These are phyloP conservation scores for Pisolithus marmoratus DNA, from an alignment of 768 basidiomycete genomes.

Conservation along the genomic window DNA sequence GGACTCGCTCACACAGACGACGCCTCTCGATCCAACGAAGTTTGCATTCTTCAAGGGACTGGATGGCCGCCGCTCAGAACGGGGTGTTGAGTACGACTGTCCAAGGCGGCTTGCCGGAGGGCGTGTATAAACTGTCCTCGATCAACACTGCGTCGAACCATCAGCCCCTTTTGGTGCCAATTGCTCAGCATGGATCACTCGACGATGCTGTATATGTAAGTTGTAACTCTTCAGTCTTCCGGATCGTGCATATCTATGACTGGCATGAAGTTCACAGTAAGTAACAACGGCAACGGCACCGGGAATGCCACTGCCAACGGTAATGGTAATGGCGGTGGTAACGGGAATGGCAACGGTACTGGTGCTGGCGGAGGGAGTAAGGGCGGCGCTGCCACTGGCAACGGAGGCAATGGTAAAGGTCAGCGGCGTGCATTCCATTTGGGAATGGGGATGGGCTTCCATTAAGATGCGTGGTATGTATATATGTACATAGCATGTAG, in stretches of 20 bases:
- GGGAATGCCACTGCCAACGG: no score
- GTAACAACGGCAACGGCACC: constrained; percentile 5
- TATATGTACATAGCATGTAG: no score
- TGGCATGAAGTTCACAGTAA: constrained; percentile 29
- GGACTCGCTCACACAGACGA: constrained; percentile 36
- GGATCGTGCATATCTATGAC: constrained; percentile 2
- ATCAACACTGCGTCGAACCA: constrained; percentile 57
- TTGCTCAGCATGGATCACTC: constrained; percentile 56
- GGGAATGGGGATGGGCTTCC: constrained; percentile 7
- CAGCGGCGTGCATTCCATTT: constrained; percentile 18
- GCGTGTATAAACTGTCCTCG: constrained; percentile 53
- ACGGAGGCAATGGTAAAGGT: background rate
- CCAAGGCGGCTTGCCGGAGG: constrained; percentile 48
- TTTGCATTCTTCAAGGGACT: constrained; percentile 55
- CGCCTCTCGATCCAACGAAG: constrained; percentile 41
- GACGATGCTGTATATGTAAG: constrained; percentile 59
- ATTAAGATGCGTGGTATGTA: no score
- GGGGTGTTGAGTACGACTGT: constrained; percentile 50
- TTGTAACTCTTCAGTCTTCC: constrained; percentile 9
- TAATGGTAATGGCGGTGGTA: constrained; percentile 5
- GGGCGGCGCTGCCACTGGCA: background rate
- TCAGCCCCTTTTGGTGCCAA: constrained; percentile 48
- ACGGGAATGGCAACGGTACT: background rate
- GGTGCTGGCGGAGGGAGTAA: constrained; percentile 4
- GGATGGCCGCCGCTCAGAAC: constrained; percentile 36